Base-by-base conservation (phyloP, 495 filamentous ascomycete genomes). In the Penicillium angulare region DNA sequence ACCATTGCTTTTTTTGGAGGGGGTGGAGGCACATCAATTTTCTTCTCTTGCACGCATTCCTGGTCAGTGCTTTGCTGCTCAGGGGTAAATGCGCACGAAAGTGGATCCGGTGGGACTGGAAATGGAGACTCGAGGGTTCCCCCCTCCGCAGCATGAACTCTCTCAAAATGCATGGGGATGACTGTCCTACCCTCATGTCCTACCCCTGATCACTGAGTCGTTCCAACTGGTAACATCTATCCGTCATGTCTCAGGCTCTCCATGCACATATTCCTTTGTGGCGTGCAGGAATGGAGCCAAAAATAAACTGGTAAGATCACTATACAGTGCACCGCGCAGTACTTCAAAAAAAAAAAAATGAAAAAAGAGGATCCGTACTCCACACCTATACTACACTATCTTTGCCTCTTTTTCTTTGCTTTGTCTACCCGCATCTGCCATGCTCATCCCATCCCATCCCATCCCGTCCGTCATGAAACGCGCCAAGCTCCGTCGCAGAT, bases 401-500 rank as follows among this genome's bases (percentile, higher is more conserved):
- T n/a, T n/a, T n/a, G n/a, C n/a, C n/a, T 23, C n/a, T 38, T 42
- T 41, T 33, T 34, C 8, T 32, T 34, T 31, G 32, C 17, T 41
- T n/a, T 8, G 5, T 23, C 13, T 31, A 29, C 3, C 35, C 26
- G 41, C 23, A 49, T 32, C 24, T 18, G 31, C 20, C 26, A 39
- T 26, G 34, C 17, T 39, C 24, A 42, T 24, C 26, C 36, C 7
- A 35, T n/a, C 31, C 31, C 40, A 59, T 56, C 47, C 53, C 53
- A 51, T 59, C 49, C 59, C 52, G 49, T 54, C 47, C 15, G 16
- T 53, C 52, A 49, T 59, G 58, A 61, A 61, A 64, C 61, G 39
- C 55, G 54, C 52, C 52, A 62, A 56, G 49, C 15, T 39, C 49
- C 35, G 51, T 49, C 50, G 58, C 41, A 64, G 58, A 64, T 61